Evolutionary conservation across 148 eudicot species (phyloP), one percentile per base, ranked within the genome.

Genomic region (Spergularia marina): DNA sequence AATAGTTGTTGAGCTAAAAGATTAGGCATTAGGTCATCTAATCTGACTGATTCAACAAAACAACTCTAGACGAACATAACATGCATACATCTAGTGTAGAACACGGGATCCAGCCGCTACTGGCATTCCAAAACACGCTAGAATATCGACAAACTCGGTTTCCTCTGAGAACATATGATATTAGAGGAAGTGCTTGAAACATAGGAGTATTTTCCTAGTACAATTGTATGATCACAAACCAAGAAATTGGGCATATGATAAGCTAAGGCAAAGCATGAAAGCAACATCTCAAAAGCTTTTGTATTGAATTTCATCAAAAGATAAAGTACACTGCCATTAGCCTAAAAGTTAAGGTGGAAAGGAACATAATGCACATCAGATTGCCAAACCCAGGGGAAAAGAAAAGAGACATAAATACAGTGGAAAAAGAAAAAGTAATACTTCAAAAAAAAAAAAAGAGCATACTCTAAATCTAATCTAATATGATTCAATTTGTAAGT

Each of bases 321-420:
- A 57, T 69, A 79, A 81, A 81, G 82, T 53, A 77, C 79, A 74
- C 66, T 36, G 52, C 76, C 63, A 76, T 78, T 78, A 53, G 49
- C 76, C 79, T 76, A 64, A 80, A 78, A 62, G 71, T 62, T 75
- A 55, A 65, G 54, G 9, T 64, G 41, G 14, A 67, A 82, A 66
- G 77, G 82, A 62, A 62, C 78, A 83, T 79, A 67, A 86, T 81
- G 78, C 84, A 81, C 82, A 75, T 68, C 74, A 76, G 18, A 68
- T 44, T 56, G 64, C 70, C 62, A 71, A 51, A 61, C 67, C 75
- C 54, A 72, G 44, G 10, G 10, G 49, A 44, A 44, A 44, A 67
- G 53, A 58, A 55, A 57, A 69, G 70, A 30, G 39, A 12, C 16
- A 9, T 15, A 60, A 62, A 75, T 66, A 73, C 51, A 76, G 17